phyloP scores from a whole-genome alignment of 768 basidiomycete genomes.

The Sporobolomyces pararoseus region DNA sequence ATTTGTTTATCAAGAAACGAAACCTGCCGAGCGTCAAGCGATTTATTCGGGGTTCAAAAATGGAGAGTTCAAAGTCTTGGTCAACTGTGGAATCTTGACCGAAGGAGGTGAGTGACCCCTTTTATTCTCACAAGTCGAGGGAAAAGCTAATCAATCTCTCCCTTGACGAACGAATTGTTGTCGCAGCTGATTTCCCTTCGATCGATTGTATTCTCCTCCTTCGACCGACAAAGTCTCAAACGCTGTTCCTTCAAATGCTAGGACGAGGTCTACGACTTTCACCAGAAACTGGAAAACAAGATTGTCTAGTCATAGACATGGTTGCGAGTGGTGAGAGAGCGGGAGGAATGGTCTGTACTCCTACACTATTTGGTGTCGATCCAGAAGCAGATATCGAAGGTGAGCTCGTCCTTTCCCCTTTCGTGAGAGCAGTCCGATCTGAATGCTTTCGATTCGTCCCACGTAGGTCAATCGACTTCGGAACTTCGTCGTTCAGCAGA shows the following conservation, averaged over 20 bases:
- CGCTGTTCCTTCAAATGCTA: slow-evolving; percentile 91
- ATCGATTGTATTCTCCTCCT: slow-evolving; percentile 87
- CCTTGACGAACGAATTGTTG: too few species aligned
- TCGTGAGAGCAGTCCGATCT: not conserved
- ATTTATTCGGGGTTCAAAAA: slow-evolving; percentile 65
- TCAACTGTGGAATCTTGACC: slow-evolving; percentile 68
- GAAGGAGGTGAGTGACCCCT: slow-evolving; percentile 32
- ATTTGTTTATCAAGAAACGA: slow-evolving; percentile 69
- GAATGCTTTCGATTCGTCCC: too few species aligned
- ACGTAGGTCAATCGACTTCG: slow-evolving; percentile 50
- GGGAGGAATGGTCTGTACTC: slow-evolving; percentile 66
- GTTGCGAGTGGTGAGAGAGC: slow-evolving; percentile 50
- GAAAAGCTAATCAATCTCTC: too few species aligned
- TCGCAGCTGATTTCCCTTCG: slow-evolving; percentile 78
- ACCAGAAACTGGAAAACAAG: slow-evolving; percentile 69
- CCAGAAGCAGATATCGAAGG: slow-evolving; percentile 67
- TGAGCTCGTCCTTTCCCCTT: slow-evolving; percentile 42
- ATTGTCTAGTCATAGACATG: slow-evolving; percentile 87
- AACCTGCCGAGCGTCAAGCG: slow-evolving; percentile 60
- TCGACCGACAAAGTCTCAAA: slow-evolving; percentile 80
- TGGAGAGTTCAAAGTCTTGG: slow-evolving; percentile 66
- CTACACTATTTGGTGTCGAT: slow-evolving; percentile 80
- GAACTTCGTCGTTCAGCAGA: not conserved
- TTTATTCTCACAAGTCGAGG: not conserved
- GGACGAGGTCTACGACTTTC: slow-evolving; percentile 87